Percentiles rank a stretch among this genome's conserved stretches.
Evolutionary conservation across 2,329 filamentous ascomycete species (phyloP).

Genomic region (Colletotrichum costaricense): DNA sequence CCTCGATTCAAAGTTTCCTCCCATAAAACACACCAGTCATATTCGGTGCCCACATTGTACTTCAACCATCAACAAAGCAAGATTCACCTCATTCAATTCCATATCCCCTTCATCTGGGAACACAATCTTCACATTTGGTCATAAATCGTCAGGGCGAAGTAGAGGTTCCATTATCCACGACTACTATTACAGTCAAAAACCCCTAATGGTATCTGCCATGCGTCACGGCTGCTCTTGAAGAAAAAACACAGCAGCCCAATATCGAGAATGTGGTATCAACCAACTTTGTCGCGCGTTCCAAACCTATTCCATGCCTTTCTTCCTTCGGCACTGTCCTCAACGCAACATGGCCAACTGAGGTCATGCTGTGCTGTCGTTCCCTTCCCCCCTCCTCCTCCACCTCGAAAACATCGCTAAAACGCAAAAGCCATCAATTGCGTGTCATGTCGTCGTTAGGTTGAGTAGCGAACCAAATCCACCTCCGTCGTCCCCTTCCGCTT

Average conservation of each 20-base stretch:
- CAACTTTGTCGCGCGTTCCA: constrained; percentile 26
- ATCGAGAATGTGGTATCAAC: constrained; percentile 33
- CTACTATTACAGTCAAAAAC: constrained; percentile 34
- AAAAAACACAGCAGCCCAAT: constrained; percentile 23
- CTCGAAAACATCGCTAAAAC: constrained; percentile 34
- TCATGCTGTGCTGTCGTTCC: not conserved
- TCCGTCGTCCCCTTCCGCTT: not conserved
- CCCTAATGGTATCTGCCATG: constrained; percentile 21
- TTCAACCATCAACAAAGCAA: too few species aligned
- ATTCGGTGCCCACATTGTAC: too few species aligned
- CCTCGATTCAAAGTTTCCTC: too few species aligned
- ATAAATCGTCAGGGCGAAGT: constrained; percentile 4
- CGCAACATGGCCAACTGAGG: constrained; percentile 19
- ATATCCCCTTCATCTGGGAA: not conserved
- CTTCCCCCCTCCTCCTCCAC: not conserved
- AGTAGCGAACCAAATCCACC: constrained; percentile 26
- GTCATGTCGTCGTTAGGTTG: constrained; percentile 36
- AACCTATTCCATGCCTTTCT: constrained; percentile 5
- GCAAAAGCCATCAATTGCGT: constrained; percentile 35
- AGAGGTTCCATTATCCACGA: constrained; percentile 30
- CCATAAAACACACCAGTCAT: too few species aligned
- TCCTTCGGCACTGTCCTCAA: not conserved
- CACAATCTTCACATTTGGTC: not conserved
- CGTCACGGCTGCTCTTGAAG: constrained; percentile 6
- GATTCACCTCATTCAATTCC: not conserved